Evolutionary conservation across 2,329 filamentous ascomycete species (phyloP).

Genomic region (Byssochlamys sp.): DNA sequence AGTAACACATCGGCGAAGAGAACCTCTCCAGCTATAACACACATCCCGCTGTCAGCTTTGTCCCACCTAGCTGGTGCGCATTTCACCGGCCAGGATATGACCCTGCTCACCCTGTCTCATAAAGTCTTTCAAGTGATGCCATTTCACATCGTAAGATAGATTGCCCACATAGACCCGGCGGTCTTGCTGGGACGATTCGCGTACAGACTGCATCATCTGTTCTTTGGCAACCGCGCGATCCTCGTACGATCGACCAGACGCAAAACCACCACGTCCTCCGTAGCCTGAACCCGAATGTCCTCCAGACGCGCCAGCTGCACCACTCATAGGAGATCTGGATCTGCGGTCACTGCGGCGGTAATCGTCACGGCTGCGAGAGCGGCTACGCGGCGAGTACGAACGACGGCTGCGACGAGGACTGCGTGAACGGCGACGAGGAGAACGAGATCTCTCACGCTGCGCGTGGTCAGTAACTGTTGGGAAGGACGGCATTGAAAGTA

Average conservation of each 20-base stretch:
- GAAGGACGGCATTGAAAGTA: slow-evolving; percentile 13
- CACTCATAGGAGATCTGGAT: slow-evolving; percentile 81
- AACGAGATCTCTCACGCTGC: slow-evolving; percentile 69
- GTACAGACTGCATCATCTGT: slow-evolving; percentile 89
- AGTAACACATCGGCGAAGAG: slow-evolving; percentile 98
- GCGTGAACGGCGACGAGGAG: slow-evolving; percentile 62
- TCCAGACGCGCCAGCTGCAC: slow-evolving; percentile 57
- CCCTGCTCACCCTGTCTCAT: slow-evolving; percentile 87
- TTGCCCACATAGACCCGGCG: slow-evolving; percentile 99
- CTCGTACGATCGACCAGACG: slow-evolving; percentile 65
- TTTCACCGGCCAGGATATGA: slow-evolving; percentile 13
- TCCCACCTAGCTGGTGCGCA: slow-evolving; percentile 8
- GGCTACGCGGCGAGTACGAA: slow-evolving; percentile 69
- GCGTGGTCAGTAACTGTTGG: slow-evolving; percentile 27
- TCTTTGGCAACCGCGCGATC: slow-evolving; percentile 76
- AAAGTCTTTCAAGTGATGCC: slow-evolving; percentile 99
- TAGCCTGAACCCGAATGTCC: slow-evolving; percentile 56
- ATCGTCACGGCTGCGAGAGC: slow-evolving; percentile 69
- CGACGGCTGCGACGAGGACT: slow-evolving; percentile 68
- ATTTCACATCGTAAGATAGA: slow-evolving; percentile 98
- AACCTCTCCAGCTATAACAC: slow-evolving; percentile 79
- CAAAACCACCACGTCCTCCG: slow-evolving; percentile 53
- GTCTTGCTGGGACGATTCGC: slow-evolving; percentile 94
- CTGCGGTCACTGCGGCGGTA: slow-evolving; percentile 65
- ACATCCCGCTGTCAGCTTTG: slow-evolving; percentile 21